Evolutionary conservation across 2,329 filamentous ascomycete species (phyloP), one percentile per base, ranked within the genome.

Genomic region (Hymenoscyphus albidus): DNA sequence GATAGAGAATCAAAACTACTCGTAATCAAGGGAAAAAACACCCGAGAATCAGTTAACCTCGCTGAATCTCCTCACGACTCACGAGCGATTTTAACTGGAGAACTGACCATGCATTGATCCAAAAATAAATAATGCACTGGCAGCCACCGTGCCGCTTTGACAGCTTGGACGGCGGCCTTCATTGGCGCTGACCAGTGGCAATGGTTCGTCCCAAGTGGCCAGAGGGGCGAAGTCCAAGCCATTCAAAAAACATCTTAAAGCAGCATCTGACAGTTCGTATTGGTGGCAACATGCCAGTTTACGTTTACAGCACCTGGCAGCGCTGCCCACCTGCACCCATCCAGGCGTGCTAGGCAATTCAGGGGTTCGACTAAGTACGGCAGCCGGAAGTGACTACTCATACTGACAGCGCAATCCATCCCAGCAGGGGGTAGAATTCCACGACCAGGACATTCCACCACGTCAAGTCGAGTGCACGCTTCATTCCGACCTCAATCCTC

Each of bases 401-500:
- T 35, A 35, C 35, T 5, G 35, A 35, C 44, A 51, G 44, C 18
- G 9, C 44, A 51, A 18, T 22, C 35, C 44, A 51, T 10, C n/a
- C 12, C 18, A 51, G 22, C 44, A 27, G 18, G 44, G 44, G 44
- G 44, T n/a, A 22, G n/a, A 51, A 27, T 51, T 51, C 44, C 44
- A 51, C 18, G 44, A n/a, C 44, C 22, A 18, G 44, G 44, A 51
- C 44, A 51, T 51, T 51, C 44, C 44, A 51, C 44, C 44, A 22
- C 44, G 18, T 51, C 44, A 51, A 22, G n/a, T 51, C 7, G 44
- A 51, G 44, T 35, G 39, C 27, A 58, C 44, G 56, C 59, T 62
- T 62, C 27, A 40, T 59, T 58, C 59, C 59, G 27, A 61, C 62
- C 63, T 62, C 62, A 66, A 67, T 60, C 58, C 57, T 58, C 55